A percentile compares a stretch with the other conserved stretches of the same genome.
These are phyloP conservation scores for Penicillium cosmopolitanum DNA, from an alignment of 495 filamentous ascomycete genomes.

Conservation along the genomic window DNA sequence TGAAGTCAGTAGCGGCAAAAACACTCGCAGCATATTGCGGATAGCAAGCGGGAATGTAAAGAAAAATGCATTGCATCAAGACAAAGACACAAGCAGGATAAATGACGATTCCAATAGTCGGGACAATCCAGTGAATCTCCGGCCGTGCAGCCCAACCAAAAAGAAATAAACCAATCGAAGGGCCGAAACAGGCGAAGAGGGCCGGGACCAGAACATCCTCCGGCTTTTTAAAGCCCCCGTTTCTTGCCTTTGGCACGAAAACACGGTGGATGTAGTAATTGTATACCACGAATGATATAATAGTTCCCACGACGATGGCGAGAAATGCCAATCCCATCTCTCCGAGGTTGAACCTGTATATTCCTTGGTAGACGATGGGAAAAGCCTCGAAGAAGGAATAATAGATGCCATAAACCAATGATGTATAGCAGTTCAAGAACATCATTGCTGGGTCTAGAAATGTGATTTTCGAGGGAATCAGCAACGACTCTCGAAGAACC, in stretches of 20 bases:
- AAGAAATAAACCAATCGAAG: slow-evolving; percentile 61
- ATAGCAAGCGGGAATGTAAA: slow-evolving; percentile 56
- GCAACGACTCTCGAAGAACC: slow-evolving; percentile 15
- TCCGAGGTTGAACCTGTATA: slow-evolving; percentile 50
- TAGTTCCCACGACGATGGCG: slow-evolving; percentile 41
- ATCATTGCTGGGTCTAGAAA: slow-evolving; percentile 51
- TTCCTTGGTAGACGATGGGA: slow-evolving; percentile 49
- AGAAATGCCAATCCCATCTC: slow-evolving; percentile 48
- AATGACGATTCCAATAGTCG: slow-evolving; percentile 61
- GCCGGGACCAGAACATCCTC: slow-evolving; percentile 53
- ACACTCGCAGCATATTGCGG: slow-evolving; percentile 57
- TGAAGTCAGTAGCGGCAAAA: slow-evolving; percentile 56
- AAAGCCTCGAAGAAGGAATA: slow-evolving; percentile 59
- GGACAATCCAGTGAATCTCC: slow-evolving; percentile 57
- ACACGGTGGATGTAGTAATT: slow-evolving; percentile 12
- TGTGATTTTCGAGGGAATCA: slow-evolving; percentile 16
- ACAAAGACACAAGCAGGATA: slow-evolving; percentile 51
- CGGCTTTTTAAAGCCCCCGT: slow-evolving; percentile 40
- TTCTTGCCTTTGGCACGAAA: slow-evolving; percentile 3
- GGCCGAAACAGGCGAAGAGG: slow-evolving; percentile 53
- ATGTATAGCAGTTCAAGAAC: slow-evolving; percentile 51
- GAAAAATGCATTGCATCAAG: slow-evolving; percentile 58
- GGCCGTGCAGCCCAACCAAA: slow-evolving; percentile 61
- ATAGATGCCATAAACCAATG: slow-evolving; percentile 52
- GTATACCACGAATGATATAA: slow-evolving; percentile 12